Evolutionary conservation across 805 yeast species (phyloP).

Genomic region (Monosporozyma solicola): DNA sequence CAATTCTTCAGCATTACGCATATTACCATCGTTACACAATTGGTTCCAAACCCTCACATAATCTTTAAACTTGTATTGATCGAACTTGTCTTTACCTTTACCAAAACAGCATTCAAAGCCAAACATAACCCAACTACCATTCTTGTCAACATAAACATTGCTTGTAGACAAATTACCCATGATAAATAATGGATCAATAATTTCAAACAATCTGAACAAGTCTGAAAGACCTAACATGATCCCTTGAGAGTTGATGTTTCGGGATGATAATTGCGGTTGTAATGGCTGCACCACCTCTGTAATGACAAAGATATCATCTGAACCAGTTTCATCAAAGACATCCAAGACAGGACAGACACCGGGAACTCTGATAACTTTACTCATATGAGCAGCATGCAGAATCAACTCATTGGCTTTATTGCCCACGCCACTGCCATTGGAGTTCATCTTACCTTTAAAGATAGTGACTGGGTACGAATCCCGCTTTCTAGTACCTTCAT

Average conservation of each 20-base stretch:
- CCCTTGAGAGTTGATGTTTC: conserved; percentile 9
- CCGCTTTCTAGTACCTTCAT: conserved; percentile 20
- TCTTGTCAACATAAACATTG: conserved; percentile 53
- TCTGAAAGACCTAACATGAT: conserved; percentile 22
- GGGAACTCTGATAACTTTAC: conserved; percentile 25
- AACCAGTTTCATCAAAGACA: conserved; percentile 19
- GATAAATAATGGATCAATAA: conserved; percentile 31
- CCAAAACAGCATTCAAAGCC: conserved; percentile 54
- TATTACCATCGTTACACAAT: not conserved
- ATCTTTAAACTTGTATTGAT: conserved; percentile 7
- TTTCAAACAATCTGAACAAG: conserved; percentile 17
- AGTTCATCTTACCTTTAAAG: conserved; percentile 15
- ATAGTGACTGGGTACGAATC: conserved; percentile 24
- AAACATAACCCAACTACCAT: conserved; percentile 78
- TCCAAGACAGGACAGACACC: conserved; percentile 25
- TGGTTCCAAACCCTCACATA: not conserved
- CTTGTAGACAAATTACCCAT: conserved; percentile 54
- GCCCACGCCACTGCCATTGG: not conserved
- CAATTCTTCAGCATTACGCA: not conserved
- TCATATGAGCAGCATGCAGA: conserved; percentile 19
- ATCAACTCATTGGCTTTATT: conserved; percentile 9
- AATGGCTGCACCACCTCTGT: conserved; percentile 23
- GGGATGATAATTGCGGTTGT: conserved; percentile 9
- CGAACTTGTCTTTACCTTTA: conserved; percentile 30
- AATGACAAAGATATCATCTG: conserved; percentile 19